Evolutionary conservation across 164 flowering plant species (phyloP).

Genomic region (Brasenia schreberi): DNA sequence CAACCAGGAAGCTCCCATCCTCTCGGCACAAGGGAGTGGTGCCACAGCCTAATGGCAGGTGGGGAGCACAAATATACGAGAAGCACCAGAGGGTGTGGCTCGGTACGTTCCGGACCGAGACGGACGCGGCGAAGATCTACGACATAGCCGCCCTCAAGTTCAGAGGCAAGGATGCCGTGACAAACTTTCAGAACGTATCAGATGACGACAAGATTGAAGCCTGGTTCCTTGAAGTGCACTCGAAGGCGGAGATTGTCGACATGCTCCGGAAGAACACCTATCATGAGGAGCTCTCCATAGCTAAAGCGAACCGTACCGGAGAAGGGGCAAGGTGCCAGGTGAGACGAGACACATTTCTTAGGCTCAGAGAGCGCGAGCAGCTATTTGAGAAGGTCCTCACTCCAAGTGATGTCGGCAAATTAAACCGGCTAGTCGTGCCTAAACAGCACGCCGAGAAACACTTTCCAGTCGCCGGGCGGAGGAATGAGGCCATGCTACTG

Average conservation of each 20-base stretch:
- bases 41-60: background rate
- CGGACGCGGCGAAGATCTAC: background rate
- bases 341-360: background rate
- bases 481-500: constrained; percentile 39
- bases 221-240: constrained; percentile 49
- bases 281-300: constrained; percentile 72
- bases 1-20: background rate
- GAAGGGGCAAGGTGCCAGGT: background rate
- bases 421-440: constrained; percentile 84
- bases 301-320: constrained; percentile 13
- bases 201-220: constrained; percentile 30
- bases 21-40: background rate
- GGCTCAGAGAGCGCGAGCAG: constrained; percentile 6
- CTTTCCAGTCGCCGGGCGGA: constrained; percentile 27
- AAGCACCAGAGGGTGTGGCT: constrained; percentile 1
- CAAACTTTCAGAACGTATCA: background rate
- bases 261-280: constrained; percentile 88
- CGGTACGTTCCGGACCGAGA: constrained; percentile 1
- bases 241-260: constrained; percentile 81
- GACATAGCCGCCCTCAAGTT: background rate
- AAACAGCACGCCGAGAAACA: constrained; percentile 89
- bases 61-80: constrained; percentile 1
- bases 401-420: constrained; percentile 93
- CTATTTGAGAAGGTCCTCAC: constrained; percentile 85
- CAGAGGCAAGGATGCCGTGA: background rate